Conservation (phyloP, 805 yeast genomes). For the Ogataea henricii region DNA sequence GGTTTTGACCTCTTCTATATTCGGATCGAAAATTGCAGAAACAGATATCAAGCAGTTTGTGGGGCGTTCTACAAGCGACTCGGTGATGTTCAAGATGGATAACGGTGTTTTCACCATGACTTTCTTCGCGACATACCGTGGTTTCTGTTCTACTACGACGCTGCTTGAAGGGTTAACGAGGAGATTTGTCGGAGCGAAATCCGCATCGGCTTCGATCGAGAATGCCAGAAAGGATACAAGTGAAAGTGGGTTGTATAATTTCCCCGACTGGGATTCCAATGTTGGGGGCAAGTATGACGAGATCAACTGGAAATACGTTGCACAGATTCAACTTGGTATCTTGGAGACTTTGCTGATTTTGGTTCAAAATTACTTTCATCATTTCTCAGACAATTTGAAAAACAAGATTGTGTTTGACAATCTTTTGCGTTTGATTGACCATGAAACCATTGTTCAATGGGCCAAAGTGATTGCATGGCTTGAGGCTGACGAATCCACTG, state of each 20-base stretch:
- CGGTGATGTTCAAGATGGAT: constrained; percentile 53
- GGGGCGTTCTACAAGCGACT: constrained; percentile 24
- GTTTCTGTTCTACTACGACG: constrained; percentile 59
- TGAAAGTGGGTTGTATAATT: not conserved
- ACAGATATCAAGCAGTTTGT: constrained; percentile 43
- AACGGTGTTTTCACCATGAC: constrained; percentile 64
- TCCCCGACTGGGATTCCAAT: constrained; percentile 59
- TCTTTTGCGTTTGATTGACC: constrained; percentile 65
- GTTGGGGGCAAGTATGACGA: constrained; percentile 40
- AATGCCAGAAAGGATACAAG: constrained; percentile 15
- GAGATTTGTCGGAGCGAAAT: constrained; percentile 62
- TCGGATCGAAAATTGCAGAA: constrained; percentile 43
- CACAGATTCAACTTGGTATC: constrained; percentile 80
- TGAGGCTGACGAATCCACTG: constrained; percentile 21
- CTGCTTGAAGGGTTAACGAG: constrained; percentile 53
- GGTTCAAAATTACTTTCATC: constrained; percentile 70
- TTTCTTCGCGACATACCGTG: constrained; percentile 68
- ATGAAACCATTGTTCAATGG: constrained; percentile 60
- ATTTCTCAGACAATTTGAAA: constrained; percentile 67
- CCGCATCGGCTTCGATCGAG: constrained; percentile 59
- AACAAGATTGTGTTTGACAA: constrained; percentile 64
- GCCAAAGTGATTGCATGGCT: constrained; percentile 36
- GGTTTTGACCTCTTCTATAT: constrained; percentile 69
- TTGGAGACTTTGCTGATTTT: constrained; percentile 74
- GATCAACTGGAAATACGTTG: constrained; percentile 65